Conservation (phyloP, 2,329 filamentous ascomycete genomes). For the Aspergillus sp. region DNA sequence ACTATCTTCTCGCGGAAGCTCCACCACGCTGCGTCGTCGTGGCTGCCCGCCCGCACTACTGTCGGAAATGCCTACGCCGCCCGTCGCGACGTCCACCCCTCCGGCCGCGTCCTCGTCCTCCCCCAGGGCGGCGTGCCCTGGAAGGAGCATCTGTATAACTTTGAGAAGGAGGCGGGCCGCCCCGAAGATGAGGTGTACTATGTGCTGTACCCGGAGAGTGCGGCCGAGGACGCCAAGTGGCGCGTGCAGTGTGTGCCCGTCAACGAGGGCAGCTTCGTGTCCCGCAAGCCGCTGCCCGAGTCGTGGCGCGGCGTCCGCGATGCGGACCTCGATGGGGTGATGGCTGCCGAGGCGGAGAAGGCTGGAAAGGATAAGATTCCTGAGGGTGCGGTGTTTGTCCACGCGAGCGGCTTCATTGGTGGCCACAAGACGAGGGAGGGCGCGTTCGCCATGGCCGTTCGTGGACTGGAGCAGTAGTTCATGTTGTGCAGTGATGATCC, state of each 20-base stretch:
- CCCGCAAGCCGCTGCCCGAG: constrained; percentile 85
- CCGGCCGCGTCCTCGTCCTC: constrained; percentile 79
- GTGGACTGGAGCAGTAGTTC: constrained; percentile 31
- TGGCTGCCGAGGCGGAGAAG: constrained; percentile 39
- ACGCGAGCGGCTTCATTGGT: constrained; percentile 93
- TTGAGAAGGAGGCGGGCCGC: constrained; percentile 61
- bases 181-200: constrained; percentile 67
- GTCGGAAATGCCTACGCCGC: constrained; percentile 73
- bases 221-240: constrained; percentile 76
- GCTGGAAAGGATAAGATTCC: constrained; percentile 37
- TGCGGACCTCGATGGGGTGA: constrained; percentile 68
- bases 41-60: constrained; percentile 81
- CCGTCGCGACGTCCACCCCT: constrained; percentile 64
- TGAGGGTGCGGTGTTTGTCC: constrained; percentile 78
- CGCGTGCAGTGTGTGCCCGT: constrained; percentile 89
- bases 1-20: constrained; percentile 83
- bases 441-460: constrained; percentile 73
- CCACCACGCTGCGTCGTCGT: constrained; percentile 69
- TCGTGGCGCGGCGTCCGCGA: constrained; percentile 90
- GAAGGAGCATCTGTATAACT: constrained; percentile 91
- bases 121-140: constrained; percentile 76
- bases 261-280: constrained; percentile 81
- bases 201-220: constrained; percentile 85
- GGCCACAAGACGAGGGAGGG: constrained; percentile 91
- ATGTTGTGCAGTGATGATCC: too few species aligned